phyloP scores from a whole-genome alignment of 2,329 filamentous ascomycete species.

The Aureobasidium sp. region DNA sequence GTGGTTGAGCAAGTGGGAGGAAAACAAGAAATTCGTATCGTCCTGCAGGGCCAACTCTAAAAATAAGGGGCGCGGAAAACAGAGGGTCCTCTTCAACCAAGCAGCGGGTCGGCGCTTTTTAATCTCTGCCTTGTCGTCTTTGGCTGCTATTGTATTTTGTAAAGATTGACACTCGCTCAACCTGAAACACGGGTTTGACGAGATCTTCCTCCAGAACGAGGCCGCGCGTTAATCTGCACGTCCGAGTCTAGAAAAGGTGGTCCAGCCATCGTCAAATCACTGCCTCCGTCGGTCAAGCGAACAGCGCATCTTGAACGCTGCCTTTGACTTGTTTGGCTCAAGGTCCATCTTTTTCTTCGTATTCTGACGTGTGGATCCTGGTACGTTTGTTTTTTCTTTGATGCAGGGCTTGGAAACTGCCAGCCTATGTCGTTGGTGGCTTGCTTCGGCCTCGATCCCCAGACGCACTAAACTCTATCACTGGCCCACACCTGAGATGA shows the following conservation, averaged over 20 bases:
- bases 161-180: constrained; percentile 4
- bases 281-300: background rate
- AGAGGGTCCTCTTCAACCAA: no score
- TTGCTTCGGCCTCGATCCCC: background rate
- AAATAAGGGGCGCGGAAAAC: background rate
- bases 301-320: background rate
- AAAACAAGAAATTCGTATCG: constrained; percentile 3
- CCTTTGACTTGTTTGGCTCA: background rate
- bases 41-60: background rate
- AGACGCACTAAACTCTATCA: background rate
- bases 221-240: constrained; percentile 5
- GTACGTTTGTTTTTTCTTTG: background rate
- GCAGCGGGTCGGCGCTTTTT: constrained; percentile 11
- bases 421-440: constrained; percentile 9
- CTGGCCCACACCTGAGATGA: background rate
- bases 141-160: background rate
- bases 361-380: background rate
- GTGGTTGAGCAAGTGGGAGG: background rate
- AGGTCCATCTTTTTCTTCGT: background rate
- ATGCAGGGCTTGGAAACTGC: background rate
- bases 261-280: background rate
- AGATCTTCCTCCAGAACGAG: background rate
- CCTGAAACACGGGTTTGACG: constrained; percentile 13
- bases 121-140: background rate
- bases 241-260: background rate